Conservation (phyloP, 208 protist species). For the Polymyxa betae region DNA sequence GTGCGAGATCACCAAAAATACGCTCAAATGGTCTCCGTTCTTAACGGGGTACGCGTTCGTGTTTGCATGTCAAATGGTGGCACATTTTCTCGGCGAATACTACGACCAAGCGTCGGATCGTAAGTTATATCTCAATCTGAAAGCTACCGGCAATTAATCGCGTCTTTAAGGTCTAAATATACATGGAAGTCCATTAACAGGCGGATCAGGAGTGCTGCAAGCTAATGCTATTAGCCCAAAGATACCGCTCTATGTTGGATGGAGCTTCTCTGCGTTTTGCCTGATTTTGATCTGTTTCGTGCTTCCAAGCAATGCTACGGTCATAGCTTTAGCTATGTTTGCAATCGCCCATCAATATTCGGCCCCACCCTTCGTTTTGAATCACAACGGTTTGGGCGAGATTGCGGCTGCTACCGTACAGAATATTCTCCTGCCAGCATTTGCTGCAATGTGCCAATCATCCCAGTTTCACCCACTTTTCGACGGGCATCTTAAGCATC, state of each 20-base stretch:
- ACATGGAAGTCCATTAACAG: slow-evolving; percentile 8
- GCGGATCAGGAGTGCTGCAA: slow-evolving; percentile 4
- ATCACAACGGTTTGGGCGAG: slow-evolving; percentile 35
- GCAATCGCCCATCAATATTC: slow-evolving; percentile 31
- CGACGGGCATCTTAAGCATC: background rate
- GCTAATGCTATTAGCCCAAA: background rate
- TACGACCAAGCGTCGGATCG: slow-evolving; percentile 40
- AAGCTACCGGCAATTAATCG: background rate
- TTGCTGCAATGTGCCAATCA: background rate
- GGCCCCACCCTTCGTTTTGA: background rate
- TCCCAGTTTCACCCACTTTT: background rate
- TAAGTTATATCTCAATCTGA: background rate
- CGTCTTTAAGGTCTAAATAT: background rate
- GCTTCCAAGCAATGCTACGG: background rate
- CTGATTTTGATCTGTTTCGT: background rate
- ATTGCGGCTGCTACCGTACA: background rate
- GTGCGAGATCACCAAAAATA: background rate
- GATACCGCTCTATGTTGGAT: background rate
- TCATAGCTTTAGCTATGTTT: background rate
- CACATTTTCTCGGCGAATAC: slow-evolving; percentile 26
- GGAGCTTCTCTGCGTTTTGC: background rate
- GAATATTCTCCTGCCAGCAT: slow-evolving; percentile 39
- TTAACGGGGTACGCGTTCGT: slow-evolving; percentile 10
- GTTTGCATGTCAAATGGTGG: slow-evolving; percentile 45
- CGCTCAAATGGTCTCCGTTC: background rate